Percentiles rank a stretch among this genome's conserved stretches.
These are phyloP conservation scores for Xylariaceae sp. DNA, from an alignment of 2,329 filamentous ascomycete species.

Conservation along the genomic window DNA sequence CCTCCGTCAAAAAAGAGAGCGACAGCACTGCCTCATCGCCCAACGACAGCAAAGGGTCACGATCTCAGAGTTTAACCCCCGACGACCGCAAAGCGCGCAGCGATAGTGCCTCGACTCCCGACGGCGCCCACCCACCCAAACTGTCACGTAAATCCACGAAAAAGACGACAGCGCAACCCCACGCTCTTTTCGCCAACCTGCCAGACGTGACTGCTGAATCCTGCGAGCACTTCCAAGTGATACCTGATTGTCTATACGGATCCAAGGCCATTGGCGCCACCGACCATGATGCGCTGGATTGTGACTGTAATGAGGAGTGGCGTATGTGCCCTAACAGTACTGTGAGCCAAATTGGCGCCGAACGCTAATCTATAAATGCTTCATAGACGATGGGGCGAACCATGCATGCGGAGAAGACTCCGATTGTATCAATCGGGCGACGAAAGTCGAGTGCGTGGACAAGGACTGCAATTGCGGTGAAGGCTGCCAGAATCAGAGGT, in stretches of 20 bases:
- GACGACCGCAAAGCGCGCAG: conserved; percentile 44
- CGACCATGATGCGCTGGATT: conserved; percentile 86
- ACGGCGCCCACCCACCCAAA: conserved; percentile 59
- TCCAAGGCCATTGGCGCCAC: conserved; percentile 88
- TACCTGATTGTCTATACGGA: conserved; percentile 83
- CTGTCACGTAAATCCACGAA: conserved; percentile 69
- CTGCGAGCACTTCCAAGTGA: conserved; percentile 70
- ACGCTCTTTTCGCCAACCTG: conserved; percentile 67
- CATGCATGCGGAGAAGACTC: conserved; percentile 91
- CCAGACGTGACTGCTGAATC: conserved; percentile 77
- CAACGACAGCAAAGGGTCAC: conserved; percentile 38
- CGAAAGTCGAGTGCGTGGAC: conserved; percentile 90
- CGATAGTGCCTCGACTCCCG: conserved; percentile 46
- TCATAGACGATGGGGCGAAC: conserved; percentile 61
- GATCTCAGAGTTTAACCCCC: conserved; percentile 41
- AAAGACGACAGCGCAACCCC: conserved; percentile 60
- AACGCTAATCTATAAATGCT: conserved; percentile 18
- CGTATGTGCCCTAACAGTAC: conserved; percentile 57
- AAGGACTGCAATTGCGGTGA: conserved; percentile 82
- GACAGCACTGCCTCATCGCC: conserved; percentile 37
- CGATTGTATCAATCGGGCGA: conserved; percentile 96
- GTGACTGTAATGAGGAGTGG: conserved; percentile 93
- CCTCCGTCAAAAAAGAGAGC: conserved; percentile 37
- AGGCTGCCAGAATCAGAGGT: conserved; percentile 90
- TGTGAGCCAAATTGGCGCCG: conserved; percentile 12